Evolutionary conservation across 2,329 filamentous ascomycete genomes (phyloP).

Genomic region (Tricladium varicosporioides): DNA sequence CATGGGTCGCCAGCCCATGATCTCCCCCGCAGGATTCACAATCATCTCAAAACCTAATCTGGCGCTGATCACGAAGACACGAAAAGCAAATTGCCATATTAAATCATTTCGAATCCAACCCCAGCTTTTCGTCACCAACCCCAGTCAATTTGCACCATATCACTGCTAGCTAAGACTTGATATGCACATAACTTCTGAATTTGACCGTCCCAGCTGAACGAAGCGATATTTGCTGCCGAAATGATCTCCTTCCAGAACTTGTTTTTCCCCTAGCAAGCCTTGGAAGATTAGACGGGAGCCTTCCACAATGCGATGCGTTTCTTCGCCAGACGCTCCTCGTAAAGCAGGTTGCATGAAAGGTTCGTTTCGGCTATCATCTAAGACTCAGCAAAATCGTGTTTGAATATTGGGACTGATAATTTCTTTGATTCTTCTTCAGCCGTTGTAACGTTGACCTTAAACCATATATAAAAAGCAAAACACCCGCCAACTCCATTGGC

Average conservation of each 20-base stretch:
- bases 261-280: neutral
- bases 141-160: neutral
- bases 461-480: constrained; percentile 14
- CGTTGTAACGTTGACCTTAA: constrained; percentile 17
- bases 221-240: neutral
- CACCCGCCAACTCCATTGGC: constrained; percentile 10
- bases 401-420: neutral
- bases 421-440: constrained; percentile 8
- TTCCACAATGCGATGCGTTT: neutral
- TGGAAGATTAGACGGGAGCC: neutral
- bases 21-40: neutral
- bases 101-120: constrained; percentile 1
- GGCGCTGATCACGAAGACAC: neutral
- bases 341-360: neutral
- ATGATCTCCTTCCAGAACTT: neutral
- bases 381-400: neutral
- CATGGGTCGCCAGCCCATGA: neutral
- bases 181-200: neutral
- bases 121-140: neutral
- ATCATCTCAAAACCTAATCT: neutral
- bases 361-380: neutral
- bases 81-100: neutral
- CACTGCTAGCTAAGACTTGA: neutral
- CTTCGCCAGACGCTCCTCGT: neutral
- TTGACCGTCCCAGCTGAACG: neutral